Base-by-base conservation (phyloP, 768 basidiomycete species). In the Collybia mongolica region DNA sequence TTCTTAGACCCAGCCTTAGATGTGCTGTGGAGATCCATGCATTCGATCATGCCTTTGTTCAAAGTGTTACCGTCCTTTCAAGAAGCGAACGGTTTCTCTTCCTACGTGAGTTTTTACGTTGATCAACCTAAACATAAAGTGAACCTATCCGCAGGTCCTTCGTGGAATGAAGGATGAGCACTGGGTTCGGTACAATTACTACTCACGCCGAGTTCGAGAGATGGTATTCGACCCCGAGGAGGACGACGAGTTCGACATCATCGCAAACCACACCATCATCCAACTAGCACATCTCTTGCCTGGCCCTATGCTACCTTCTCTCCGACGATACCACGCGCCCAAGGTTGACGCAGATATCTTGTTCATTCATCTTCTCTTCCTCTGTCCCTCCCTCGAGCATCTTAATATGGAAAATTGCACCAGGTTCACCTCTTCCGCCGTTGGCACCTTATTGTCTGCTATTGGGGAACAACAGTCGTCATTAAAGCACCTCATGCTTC, bases 1-100 rank as follows among this genome's bases (percentile, higher is more conserved):
- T 55, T 51, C 28, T 29, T 40, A 14, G 45, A 51, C 17, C 50
- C 50, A 11, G 44, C 54, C 4, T 26, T 51, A 15, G 41, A 51
- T 26, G 32, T 20, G 15, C 46, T 55, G 3, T 54, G 53, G 54
- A 20, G 20, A 19, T 47, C 50, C 2, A 28, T 55, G 18, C 22
- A 46, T 24, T 28, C 20, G 24, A 20, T 52, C 2, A 15, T 47
- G 20, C 54, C 50, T 8, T 28, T 55, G 6, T 28, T 55, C 4
- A 54, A 54, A 24, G n/a, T 54, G 28, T 36, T 54, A 36, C 42
- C 49, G 19, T 32, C 47, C 17, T 44, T 53, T 28, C 39, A 48
- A 39, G 8, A 40, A 17, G 12, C 48, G 11, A 12, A 36, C 29
- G 40, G 41, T n/a, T 32, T 20, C 9, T 49, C 43, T n/a, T n/a